phyloP scores from a whole-genome alignment of 441 rosid genomes.

The Pelargonium australe region DNA sequence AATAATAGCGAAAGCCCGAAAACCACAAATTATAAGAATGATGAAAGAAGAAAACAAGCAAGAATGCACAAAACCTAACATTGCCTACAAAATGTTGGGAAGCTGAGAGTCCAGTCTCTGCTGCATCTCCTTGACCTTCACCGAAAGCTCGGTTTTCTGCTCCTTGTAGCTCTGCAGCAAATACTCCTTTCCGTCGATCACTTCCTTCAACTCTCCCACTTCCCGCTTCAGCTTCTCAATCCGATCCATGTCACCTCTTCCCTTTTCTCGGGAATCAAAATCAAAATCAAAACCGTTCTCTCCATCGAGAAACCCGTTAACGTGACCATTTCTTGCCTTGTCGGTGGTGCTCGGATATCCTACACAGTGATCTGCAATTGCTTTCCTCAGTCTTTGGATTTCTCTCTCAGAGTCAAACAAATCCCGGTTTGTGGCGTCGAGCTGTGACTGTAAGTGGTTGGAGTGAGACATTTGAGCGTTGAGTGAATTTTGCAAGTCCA shows the following conservation, averaged over 20 bases:
- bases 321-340: slow-evolving; percentile 45
- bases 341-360: slow-evolving; percentile 36
- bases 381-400: slow-evolving; percentile 80
- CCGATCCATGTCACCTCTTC: slow-evolving; percentile 43
- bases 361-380: slow-evolving; percentile 73
- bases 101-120: slow-evolving; percentile 86
- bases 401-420: slow-evolving; percentile 77
- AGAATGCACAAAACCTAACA: slow-evolving; percentile 57
- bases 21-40: slow-evolving; percentile 13
- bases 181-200: slow-evolving; percentile 82
- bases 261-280: slow-evolving; percentile 38
- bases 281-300: too few species aligned
- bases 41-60: slow-evolving; percentile 22
- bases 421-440: slow-evolving; percentile 68
- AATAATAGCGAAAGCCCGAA: too few species aligned
- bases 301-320: slow-evolving; percentile 47
- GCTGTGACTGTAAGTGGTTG: slow-evolving; percentile 61
- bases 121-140: slow-evolving; percentile 79
- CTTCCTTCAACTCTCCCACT: slow-evolving; percentile 78
- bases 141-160: slow-evolving; percentile 76
- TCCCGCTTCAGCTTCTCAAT: slow-evolving; percentile 76
- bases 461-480: slow-evolving; percentile 59
- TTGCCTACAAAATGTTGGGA: slow-evolving; percentile 77
- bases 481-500: slow-evolving; percentile 65
- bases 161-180: slow-evolving; percentile 76